Percentiles rank a stretch among this genome's conserved stretches.
Evolutionary conservation across 164 flowering plant species (phyloP).

Genomic region (Aristolochia contorta): DNA sequence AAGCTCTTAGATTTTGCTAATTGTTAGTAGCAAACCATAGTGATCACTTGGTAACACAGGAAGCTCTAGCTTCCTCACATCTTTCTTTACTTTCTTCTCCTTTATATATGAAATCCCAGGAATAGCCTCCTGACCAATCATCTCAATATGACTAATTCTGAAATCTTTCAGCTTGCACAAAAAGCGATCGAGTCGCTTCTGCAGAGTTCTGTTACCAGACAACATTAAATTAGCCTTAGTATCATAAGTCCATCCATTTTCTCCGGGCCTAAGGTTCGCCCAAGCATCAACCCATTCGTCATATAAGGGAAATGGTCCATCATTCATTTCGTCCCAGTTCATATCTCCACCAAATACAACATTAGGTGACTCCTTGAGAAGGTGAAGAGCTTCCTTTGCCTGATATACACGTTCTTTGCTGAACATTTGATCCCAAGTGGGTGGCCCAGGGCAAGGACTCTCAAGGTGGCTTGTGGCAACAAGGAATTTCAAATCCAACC

Average conservation of each 20-base stretch:
- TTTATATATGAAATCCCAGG: conserved; percentile 57
- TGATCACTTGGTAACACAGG: conserved; percentile 99
- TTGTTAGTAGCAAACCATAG: conserved; percentile 68
- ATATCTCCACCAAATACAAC: conserved; percentile 86
- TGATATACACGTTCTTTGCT: conserved; percentile 2
- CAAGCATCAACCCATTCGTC: conserved; percentile 90
- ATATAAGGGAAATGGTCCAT: conserved; percentile 62
- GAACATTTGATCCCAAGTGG: conserved; percentile 87
- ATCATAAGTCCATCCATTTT: conserved; percentile 86
- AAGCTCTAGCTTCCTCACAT: conserved; percentile 40
- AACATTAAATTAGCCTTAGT: conserved; percentile 84
- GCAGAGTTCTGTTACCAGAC: conserved; percentile 63
- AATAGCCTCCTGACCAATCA: conserved; percentile 81
- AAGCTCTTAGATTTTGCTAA: neutral
- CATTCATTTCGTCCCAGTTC: conserved; percentile 96
- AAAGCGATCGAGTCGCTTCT: conserved; percentile 75
- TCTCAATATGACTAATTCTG: conserved; percentile 39
- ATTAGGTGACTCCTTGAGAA: conserved; percentile 45
- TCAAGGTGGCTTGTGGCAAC: conserved; percentile 94
- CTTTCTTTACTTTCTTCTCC: conserved; percentile 64
- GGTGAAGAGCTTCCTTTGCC: conserved; percentile 27
- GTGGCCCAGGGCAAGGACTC: conserved; percentile 92
- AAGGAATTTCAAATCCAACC: conserved; percentile 29
- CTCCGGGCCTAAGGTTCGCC: conserved; percentile 56
- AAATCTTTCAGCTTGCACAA: conserved; percentile 55